These are phyloP conservation scores for Jackrogersella minutella DNA, from an alignment of 495 filamentous ascomycete species.

Conservation along the genomic window DNA sequence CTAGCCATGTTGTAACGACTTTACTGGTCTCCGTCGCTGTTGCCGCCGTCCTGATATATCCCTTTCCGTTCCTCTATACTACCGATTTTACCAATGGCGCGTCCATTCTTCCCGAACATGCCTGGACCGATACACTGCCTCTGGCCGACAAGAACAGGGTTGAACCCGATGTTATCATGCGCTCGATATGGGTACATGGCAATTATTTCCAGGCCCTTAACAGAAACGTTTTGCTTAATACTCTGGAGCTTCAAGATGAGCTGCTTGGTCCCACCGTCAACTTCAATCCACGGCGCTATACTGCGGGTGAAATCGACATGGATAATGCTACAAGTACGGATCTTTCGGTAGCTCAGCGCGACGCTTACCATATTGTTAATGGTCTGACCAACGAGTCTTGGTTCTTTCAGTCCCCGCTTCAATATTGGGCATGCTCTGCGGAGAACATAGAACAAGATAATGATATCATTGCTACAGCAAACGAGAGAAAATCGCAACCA, in stretches of 20 bases:
- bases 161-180: conserved; percentile 64
- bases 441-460: conserved; percentile 61
- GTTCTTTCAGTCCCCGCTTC: conserved; percentile 76
- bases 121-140: conserved; percentile 76
- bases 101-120: conserved; percentile 73
- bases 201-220: conserved; percentile 76
- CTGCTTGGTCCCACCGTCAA: conserved; percentile 62
- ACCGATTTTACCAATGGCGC: conserved; percentile 65
- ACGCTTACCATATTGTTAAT: conserved; percentile 59
- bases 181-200: conserved; percentile 65
- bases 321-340: conserved; percentile 33
- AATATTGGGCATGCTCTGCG: conserved; percentile 75
- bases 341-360: conserved; percentile 53
- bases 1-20: conserved; percentile 70
- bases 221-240: conserved; percentile 64
- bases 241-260: conserved; percentile 68
- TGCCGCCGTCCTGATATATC: conserved; percentile 69
- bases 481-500: conserved; percentile 58
- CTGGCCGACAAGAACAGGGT: conserved; percentile 50
- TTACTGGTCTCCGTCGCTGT: conserved; percentile 70
- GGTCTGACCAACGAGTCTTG: conserved; percentile 61
- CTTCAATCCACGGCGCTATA: conserved; percentile 55
- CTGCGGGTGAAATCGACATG: conserved; percentile 30
- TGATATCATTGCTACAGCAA: conserved; percentile 71
- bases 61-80: conserved; percentile 72